These are phyloP conservation scores for Neurospora tetrasperma DNA, from an alignment of 495 filamentous ascomycete species.

Conservation along the genomic window DNA sequence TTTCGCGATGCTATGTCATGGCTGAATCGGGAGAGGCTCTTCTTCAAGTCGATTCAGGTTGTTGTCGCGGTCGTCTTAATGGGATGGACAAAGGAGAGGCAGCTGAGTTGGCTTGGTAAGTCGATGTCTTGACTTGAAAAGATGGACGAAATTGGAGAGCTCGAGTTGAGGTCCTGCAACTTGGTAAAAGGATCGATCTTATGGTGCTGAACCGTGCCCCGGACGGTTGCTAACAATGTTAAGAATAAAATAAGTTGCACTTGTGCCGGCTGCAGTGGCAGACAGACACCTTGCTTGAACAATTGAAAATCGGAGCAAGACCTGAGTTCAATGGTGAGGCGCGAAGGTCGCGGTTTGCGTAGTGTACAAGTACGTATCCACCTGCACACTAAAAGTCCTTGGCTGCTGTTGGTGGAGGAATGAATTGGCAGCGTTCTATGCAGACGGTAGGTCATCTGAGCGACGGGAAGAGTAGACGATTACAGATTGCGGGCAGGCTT, in stretches of 20 bases:
- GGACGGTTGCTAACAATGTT: neutral
- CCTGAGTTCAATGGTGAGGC: neutral
- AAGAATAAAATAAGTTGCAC: neutral
- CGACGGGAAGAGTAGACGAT: neutral
- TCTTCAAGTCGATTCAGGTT: neutral
- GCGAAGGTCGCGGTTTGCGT: neutral
- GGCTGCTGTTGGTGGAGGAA: neutral
- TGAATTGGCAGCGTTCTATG: neutral
- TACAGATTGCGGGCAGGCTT: neutral
- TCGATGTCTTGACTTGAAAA: neutral
- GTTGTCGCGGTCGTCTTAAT: neutral
- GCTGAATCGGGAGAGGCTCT: neutral
- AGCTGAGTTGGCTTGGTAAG: neutral
- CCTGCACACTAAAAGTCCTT: neutral
- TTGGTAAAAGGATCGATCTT: neutral
- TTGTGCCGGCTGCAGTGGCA: neutral
- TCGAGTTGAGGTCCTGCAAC: neutral
- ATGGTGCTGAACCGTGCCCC: neutral
- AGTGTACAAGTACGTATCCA: neutral
- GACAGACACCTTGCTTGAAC: neutral
- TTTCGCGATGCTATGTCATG: constrained; percentile 18
- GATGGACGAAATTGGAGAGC: neutral
- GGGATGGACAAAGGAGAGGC: neutral
- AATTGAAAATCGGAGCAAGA: neutral
- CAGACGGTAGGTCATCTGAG: neutral